Base-by-base conservation (phyloP, 257 asterid species). In the Verbena officinalis region DNA sequence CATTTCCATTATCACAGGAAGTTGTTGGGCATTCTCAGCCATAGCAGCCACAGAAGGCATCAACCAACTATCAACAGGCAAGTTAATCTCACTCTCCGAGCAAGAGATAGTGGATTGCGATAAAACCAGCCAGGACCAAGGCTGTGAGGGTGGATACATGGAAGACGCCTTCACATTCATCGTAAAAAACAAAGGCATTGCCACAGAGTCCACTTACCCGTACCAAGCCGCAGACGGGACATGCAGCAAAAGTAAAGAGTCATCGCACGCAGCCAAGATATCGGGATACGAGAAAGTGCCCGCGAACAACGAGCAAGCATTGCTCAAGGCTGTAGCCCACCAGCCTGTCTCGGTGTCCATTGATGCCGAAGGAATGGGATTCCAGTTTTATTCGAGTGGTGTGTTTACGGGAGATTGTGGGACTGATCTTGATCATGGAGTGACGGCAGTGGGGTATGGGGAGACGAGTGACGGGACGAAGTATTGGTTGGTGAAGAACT, bases 311-410 rank as follows among this genome's bases (percentile, higher is more conserved):
- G 83, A 80, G 50, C 5, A 48, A 0, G 75, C 73, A 6, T 45
- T 80, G 11, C 20, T 70, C 20, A 76, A 73, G 21, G 82, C 82
- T 1, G 83, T 74, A 19, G 83, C 76, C 0, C 59, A 73, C 12
- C 82, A 80, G 46, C 85, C 85, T 0, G 73, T 73, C 0, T 76
- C 85, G 3, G 85, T 80, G 7, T 68, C 85, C 46, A 80, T 80
- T 4, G 85, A 80, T 0, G 82, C 82, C 1, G 27, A 75, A 10
- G 82, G 73, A 4, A 19, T 20, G 27, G 60, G 40, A 0, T 76
- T 80, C 31, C 81, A 72, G 30, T 75, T 75, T 34, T 80, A 76
- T 21, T 38, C 69, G 2, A 24, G 73, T 3, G 80, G 82, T 24
- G 57, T 76, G 8, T 80, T 76, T 15, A 59, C 65, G 0, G 79